A percentile compares a stretch with the other conserved stretches of the same genome.
These are phyloP conservation scores for Xylaria venustula DNA, from an alignment of 495 filamentous ascomycete genomes.

Conservation along the genomic window DNA sequence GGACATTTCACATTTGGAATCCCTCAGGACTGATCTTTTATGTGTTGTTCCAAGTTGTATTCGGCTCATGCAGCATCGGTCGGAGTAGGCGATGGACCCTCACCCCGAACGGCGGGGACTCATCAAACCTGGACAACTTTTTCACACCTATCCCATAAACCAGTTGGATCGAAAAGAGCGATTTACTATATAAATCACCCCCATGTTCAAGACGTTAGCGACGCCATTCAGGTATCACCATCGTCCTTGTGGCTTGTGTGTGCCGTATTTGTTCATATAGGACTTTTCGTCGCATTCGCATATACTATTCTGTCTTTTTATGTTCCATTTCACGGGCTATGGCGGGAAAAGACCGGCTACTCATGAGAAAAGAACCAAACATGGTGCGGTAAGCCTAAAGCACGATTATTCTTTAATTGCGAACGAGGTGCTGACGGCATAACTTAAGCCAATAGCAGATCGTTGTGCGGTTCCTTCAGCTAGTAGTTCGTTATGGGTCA, in stretches of 20 bases:
- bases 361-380: background rate
- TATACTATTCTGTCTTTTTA: background rate
- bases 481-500: background rate
- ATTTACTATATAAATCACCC: too few species aligned
- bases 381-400: slow-evolving; percentile 1
- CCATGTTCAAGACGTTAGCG: too few species aligned
- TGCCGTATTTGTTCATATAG: too few species aligned
- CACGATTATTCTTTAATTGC: background rate
- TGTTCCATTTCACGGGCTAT: background rate
- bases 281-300: background rate
- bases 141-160: too few species aligned
- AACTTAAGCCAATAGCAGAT: background rate
- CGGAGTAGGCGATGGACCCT: background rate
- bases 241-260: too few species aligned
- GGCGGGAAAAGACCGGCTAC: background rate
- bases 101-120: too few species aligned
- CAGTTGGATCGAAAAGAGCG: too few species aligned
- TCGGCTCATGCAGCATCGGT: background rate
- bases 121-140: too few species aligned
- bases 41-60: background rate
- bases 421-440: slow-evolving; percentile 1
- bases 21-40: too few species aligned
- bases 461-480: background rate
- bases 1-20: background rate
- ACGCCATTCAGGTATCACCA: too few species aligned